Percentiles rank a stretch among this genome's conserved stretches.
phyloP scores from a whole-genome alignment of 116 monocot genomes.

The Zostera marina region DNA sequence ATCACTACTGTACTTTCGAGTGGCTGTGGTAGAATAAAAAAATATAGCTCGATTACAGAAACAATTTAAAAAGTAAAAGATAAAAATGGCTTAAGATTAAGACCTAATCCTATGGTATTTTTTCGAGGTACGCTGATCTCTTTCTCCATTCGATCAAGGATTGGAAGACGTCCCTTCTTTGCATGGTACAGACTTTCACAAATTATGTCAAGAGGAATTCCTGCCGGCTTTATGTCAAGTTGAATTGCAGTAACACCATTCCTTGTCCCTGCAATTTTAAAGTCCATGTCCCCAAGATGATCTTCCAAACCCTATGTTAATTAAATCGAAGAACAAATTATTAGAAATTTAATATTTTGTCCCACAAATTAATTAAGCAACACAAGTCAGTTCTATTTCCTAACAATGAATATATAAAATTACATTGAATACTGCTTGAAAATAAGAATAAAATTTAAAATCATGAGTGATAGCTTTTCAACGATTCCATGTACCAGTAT shows the following conservation, averaged over 20 bases:
- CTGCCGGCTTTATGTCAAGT: constrained; percentile 94
- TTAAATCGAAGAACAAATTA: background rate
- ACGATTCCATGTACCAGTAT: constrained; percentile 67
- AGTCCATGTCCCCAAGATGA: constrained; percentile 99
- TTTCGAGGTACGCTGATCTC: constrained; percentile 59
- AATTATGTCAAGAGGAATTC: constrained; percentile 87
- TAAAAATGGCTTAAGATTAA: background rate
- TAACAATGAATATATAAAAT: background rate
- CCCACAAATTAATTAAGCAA: background rate
- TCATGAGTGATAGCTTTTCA: constrained; percentile 1
- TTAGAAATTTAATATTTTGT: background rate
- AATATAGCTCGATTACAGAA: background rate
- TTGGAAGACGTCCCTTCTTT: constrained; percentile 51
- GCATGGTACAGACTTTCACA: constrained; percentile 84
- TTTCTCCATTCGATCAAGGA: constrained; percentile 81
- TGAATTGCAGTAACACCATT: constrained; percentile 90
- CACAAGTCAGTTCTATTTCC: background rate
- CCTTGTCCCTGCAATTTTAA: constrained; percentile 92
- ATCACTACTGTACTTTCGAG: constrained; percentile 51
- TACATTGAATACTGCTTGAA: background rate
- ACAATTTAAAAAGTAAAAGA: background rate
- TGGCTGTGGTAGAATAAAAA: constrained; percentile 30
- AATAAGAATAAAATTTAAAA: background rate
- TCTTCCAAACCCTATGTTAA: constrained; percentile 85
- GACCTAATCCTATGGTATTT: constrained; percentile 61